These are phyloP conservation scores for Naganishia onofrii DNA, from an alignment of 768 basidiomycete species.

Conservation along the genomic window DNA sequence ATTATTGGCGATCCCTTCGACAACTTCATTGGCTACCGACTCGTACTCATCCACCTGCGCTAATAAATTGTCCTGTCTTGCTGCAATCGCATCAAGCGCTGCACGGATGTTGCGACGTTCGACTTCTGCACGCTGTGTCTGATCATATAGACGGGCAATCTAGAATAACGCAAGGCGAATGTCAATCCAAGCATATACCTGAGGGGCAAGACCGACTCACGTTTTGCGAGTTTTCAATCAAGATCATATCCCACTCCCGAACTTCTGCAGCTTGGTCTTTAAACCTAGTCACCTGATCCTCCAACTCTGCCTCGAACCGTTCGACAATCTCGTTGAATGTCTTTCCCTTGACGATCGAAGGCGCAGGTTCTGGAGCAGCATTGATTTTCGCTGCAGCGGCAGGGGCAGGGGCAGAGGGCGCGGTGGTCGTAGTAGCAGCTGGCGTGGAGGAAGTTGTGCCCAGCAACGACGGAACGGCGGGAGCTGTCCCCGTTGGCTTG, in stretches of 20 bases:
- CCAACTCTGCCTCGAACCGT: conserved; percentile 28
- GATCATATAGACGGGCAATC: conserved; percentile 25
- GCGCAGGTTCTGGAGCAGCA: conserved; percentile 24
- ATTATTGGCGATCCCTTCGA: conserved; percentile 25
- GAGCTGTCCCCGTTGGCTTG: neutral
- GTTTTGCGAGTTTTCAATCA: conserved; percentile 31
- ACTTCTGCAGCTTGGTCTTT: conserved; percentile 31
- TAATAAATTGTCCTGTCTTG: conserved; percentile 24
- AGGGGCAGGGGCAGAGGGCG: conserved; percentile 16
- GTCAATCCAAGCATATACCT: neutral
- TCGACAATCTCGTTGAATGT: conserved; percentile 31
- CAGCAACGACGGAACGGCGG: conserved; percentile 4
- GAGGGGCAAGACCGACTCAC: neutral
- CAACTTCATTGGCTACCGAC: conserved; percentile 26
- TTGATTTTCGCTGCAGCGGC: conserved; percentile 10
- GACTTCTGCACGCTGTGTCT: conserved; percentile 27
- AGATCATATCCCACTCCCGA: conserved; percentile 32
- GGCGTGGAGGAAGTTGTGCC: neutral
- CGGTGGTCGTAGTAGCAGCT: neutral
- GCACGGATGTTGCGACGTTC: conserved; percentile 22
- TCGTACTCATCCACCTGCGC: conserved; percentile 30
- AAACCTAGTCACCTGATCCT: conserved; percentile 26
- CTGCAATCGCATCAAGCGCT: conserved; percentile 27
- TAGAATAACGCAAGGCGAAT: neutral
- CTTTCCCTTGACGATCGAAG: conserved; percentile 32